phyloP scores from a whole-genome alignment of 2,329 filamentous ascomycete species.

The Curvularia sp. region DNA sequence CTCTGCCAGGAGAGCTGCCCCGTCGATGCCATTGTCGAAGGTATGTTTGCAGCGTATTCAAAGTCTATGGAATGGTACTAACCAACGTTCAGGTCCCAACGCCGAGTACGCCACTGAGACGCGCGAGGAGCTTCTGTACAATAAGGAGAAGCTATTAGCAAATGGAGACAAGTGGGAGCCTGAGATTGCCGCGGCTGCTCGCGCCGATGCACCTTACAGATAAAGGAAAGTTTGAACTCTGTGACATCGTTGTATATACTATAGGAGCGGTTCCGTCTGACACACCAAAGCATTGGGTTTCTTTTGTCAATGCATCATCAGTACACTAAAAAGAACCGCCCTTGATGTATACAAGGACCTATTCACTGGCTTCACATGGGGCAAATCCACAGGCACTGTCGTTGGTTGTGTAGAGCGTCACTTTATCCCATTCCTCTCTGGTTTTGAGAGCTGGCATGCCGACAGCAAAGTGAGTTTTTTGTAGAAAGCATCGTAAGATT shows the following conservation, averaged over 20 bases:
- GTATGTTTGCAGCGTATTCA: slow-evolving; percentile 50
- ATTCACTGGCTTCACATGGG: slow-evolving; percentile 1
- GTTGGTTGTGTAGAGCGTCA: not conserved
- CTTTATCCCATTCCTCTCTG: not conserved
- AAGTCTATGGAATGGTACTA: slow-evolving; percentile 15
- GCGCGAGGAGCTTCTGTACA: slow-evolving; percentile 94
- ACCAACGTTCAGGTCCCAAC: slow-evolving; percentile 63
- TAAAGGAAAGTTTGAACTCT: slow-evolving; percentile 31
- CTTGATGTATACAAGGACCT: not conserved
- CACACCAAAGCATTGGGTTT: slow-evolving; percentile 29
- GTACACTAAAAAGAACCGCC: slow-evolving; percentile 3
- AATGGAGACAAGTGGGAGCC: slow-evolving; percentile 87
- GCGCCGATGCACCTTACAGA: slow-evolving; percentile 84
- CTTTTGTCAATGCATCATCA: slow-evolving; percentile 31
- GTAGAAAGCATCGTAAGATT: slow-evolving; percentile 31
- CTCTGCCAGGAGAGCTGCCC: slow-evolving; percentile 99
- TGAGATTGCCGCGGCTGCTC: slow-evolving; percentile 88
- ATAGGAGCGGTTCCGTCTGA: slow-evolving; percentile 27
- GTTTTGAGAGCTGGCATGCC: not conserved
- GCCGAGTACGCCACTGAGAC: slow-evolving; percentile 78
- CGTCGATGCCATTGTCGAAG: slow-evolving; percentile 90
- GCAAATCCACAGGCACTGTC: not conserved
- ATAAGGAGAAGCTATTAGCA: slow-evolving; percentile 91
- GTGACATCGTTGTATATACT: slow-evolving; percentile 44
- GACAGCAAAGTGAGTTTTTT: not conserved